A percentile compares a stretch with the other conserved stretches of the same genome.
Evolutionary conservation across 2,329 filamentous ascomycete species (phyloP).

Genomic region (Paraconiothyrium brasiliense): DNA sequence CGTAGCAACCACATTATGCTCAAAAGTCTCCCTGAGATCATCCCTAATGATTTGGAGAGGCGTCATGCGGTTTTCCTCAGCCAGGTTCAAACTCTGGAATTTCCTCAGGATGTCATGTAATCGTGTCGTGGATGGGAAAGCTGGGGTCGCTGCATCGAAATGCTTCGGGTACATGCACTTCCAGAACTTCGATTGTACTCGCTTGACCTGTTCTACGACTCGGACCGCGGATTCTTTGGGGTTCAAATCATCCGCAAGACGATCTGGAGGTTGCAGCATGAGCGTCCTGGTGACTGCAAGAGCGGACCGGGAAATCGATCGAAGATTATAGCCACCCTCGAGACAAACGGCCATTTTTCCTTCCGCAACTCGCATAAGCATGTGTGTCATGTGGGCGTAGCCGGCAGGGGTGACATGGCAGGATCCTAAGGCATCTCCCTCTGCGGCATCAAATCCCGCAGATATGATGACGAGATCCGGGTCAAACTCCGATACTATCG

Average conservation of each 20-base stretch:
- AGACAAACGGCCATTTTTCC: conserved; percentile 93
- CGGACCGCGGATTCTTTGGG: conserved; percentile 62
- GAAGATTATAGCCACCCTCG: conserved; percentile 94
- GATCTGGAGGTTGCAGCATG: conserved; percentile 90
- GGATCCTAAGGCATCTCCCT: conserved; percentile 89
- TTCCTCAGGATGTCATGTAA: conserved; percentile 82
- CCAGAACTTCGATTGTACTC: conserved; percentile 77
- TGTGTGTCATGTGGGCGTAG: conserved; percentile 98
- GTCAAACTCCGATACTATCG: conserved; percentile 90
- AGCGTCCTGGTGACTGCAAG: conserved; percentile 89
- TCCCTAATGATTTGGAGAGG: conserved; percentile 82
- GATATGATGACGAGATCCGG: conserved; percentile 96
- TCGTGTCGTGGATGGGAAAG: conserved; percentile 57
- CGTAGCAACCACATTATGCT: conserved; percentile 87
- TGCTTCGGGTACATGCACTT: conserved; percentile 81
- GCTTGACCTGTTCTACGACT: conserved; percentile 66
- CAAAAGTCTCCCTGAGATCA: conserved; percentile 76
- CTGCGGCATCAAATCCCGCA: conserved; percentile 94
- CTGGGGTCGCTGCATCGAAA: conserved; percentile 40
- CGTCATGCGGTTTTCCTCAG: conserved; percentile 78
- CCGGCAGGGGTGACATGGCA: conserved; percentile 91
- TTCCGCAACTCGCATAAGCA: conserved; percentile 93
- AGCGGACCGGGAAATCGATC: conserved; percentile 91
- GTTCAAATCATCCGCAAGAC: conserved; percentile 58
- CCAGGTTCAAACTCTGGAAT: conserved; percentile 77